A percentile compares a stretch with the other conserved stretches of the same genome.
Conservation (phyloP, 2,329 filamentous ascomycete species). For the Talaromyces sp. region DNA sequence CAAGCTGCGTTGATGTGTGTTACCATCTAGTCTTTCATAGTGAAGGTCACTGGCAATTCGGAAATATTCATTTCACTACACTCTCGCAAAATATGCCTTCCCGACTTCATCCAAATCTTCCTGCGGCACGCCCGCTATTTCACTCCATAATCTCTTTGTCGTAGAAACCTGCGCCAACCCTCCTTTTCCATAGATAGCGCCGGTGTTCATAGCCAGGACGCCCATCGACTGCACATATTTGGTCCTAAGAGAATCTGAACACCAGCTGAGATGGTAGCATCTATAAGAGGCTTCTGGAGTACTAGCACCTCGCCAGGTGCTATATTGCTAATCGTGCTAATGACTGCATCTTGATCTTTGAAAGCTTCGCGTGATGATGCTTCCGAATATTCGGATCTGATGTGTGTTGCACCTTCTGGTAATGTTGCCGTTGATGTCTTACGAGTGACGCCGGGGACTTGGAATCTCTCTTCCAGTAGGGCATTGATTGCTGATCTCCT, state of each 20-base stretch:
- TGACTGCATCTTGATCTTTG: constrained; percentile 22
- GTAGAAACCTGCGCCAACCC: neutral
- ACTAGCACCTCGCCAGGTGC: constrained; percentile 23
- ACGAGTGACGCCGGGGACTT: constrained; percentile 9
- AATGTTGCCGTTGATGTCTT: constrained; percentile 5
- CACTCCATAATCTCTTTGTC: constrained; percentile 3
- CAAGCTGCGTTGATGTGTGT: neutral
- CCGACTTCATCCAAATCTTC: constrained; percentile 2
- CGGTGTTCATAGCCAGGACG: constrained; percentile 4
- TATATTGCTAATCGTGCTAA: constrained; percentile 20
- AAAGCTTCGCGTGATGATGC: constrained; percentile 18
- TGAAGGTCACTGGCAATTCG: neutral
- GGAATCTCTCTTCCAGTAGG: neutral
- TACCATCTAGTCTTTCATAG: neutral
- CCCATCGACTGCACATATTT: constrained; percentile 1
- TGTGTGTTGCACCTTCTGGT: neutral
- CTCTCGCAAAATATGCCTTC: neutral
- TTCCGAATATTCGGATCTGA: constrained; percentile 7
- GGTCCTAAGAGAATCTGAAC: constrained; percentile 51
- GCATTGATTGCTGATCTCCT: neutral
- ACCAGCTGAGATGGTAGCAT: constrained; percentile 57
- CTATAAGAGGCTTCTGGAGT: constrained; percentile 52
- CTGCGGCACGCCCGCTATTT: constrained; percentile 3
- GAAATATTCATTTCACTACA: neutral
- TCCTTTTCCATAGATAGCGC: constrained; percentile 6